phyloP scores from a whole-genome alignment of 805 yeast genomes.

The Isabelozyma gotoi region DNA sequence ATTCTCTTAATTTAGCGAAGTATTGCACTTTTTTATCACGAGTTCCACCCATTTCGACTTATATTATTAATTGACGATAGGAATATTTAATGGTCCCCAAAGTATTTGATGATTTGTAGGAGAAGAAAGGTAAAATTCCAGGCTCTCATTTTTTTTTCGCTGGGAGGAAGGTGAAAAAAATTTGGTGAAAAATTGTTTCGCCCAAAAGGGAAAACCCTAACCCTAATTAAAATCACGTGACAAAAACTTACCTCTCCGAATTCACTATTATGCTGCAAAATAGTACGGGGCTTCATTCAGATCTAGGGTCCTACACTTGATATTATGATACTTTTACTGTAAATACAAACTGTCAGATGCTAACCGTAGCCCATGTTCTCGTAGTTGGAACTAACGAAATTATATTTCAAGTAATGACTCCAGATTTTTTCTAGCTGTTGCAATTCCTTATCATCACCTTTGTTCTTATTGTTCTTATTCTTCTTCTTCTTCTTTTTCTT shows the following conservation, averaged over 20 bases:
- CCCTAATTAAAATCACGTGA: constrained; percentile 10
- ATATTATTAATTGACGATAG: constrained; percentile 60
- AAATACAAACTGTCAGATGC: too few relatives aligned
- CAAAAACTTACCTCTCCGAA: not conserved
- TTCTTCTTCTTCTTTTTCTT: constrained; percentile 5
- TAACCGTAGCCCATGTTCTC: constrained; percentile 49
- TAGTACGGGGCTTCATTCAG: too few relatives aligned
- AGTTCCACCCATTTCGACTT: constrained; percentile 99
- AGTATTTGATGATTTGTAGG: constrained; percentile 9
- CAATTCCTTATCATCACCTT: constrained; percentile 8
- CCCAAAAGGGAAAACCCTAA: constrained; percentile 5
- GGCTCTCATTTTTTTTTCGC: not conserved
- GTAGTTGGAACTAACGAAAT: constrained; percentile 67
- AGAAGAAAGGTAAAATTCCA: not conserved
- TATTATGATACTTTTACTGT: too few relatives aligned
- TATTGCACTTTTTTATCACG: constrained; percentile 97
- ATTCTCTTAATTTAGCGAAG: constrained; percentile 92
- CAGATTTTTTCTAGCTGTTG: constrained; percentile 38
- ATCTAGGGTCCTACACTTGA: too few relatives aligned
- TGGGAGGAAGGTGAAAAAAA: not conserved
- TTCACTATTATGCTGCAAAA: too few relatives aligned
- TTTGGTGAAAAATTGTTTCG: not conserved
- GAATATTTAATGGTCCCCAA: constrained; percentile 79
- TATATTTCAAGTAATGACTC: constrained; percentile 54
- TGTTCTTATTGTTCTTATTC: constrained; percentile 9